Evolutionary conservation across 371 early-diverging fungal genomes (phyloP).

Genomic region (Quaeritorhiza haematococci): DNA sequence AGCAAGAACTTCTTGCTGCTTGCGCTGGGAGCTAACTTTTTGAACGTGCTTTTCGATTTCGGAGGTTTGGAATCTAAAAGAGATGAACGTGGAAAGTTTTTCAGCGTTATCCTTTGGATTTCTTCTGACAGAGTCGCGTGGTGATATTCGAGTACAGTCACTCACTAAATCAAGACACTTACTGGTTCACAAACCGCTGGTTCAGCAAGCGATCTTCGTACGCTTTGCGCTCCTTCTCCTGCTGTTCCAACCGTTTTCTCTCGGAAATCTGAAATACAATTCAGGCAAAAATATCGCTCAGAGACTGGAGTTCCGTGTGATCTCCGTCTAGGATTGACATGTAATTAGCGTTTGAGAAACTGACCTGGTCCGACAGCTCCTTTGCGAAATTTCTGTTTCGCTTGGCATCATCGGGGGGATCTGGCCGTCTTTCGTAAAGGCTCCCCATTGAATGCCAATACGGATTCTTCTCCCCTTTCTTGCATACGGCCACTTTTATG

Average conservation of each 20-base stretch:
- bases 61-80: conserved; percentile 23
- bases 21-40: conserved; percentile 20
- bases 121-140: no score
- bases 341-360: conserved; percentile 3
- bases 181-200: conserved; percentile 15
- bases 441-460: conserved; percentile 28
- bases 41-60: conserved; percentile 31
- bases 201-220: conserved; percentile 18
- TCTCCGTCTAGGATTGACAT: background rate
- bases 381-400: conserved; percentile 13
- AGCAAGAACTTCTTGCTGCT: conserved; percentile 25
- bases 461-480: no score
- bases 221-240: conserved; percentile 3
- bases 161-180: background rate
- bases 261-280: background rate
- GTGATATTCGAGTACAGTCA: background rate
- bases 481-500: no score
- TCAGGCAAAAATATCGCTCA: no score
- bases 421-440: conserved; percentile 30
- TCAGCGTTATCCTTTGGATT: no score
- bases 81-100: background rate
- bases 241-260: background rate
- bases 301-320: no score
- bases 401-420: conserved; percentile 15
- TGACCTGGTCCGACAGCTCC: conserved; percentile 31